Base-by-base conservation (phyloP, 768 basidiomycete genomes). In the Phanerodontia chrysosporium region DNA sequence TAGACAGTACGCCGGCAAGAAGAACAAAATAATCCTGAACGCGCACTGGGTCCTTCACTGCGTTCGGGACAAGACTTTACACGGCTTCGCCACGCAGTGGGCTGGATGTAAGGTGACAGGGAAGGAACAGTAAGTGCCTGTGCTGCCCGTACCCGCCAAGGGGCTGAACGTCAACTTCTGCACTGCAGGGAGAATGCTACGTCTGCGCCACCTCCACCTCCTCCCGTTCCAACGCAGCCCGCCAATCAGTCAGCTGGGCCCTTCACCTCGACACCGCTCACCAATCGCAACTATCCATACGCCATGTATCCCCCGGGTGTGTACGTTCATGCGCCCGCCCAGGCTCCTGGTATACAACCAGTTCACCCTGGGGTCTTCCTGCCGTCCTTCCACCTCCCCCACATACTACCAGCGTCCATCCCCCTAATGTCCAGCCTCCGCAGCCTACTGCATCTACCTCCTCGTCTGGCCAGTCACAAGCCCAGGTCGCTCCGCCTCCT, bases 91-190 rank as follows among this genome's bases (percentile, higher is more conserved):
- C 51, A 83, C 76, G 58, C 85, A 90, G 65, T 94, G 87, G 83
- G 90, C 86, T 12, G 88, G 83, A 25, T 93, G 89, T 65, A 92
- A 89, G 74, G 83, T 94, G 21, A 85, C 81, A 21, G 91, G 90
- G 24, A 78, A 76, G 18, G 90, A 93, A 72, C 73, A 76, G 90
- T 93, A 72, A 35, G 80, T 74, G 51, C 25, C 49, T 55, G 9
- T 36, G 13, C 7, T 24, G 18, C 16, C 14, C 5, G 6, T 6
- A 25, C 6, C 5, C 5, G 5, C 21, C 18, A 2, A 18, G 16
- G 6, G 39, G 18, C 39, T 42, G 29, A 51, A 51, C 14, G 10
- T 3, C 22, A 30, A 29, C 49, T 18, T n/a, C 30, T 51, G 18
- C 29, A 9, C n/a, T n/a, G n/a, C 28, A 51, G 49, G 22, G 29